Evolutionary conservation across 2,329 filamentous ascomycete genomes (phyloP).

Genomic region (Alternaria gansuensis): DNA sequence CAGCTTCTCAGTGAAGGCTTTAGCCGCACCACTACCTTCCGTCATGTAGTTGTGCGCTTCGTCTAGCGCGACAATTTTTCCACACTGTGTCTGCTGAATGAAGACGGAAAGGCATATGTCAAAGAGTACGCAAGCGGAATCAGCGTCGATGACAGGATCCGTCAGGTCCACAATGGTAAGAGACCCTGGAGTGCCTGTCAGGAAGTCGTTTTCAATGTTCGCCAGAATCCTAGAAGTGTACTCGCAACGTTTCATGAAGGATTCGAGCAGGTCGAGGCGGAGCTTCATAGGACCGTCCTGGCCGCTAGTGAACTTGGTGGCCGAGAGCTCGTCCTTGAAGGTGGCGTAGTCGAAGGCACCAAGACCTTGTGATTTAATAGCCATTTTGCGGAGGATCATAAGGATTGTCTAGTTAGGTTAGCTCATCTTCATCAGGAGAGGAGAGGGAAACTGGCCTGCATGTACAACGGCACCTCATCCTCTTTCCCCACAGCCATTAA

Average conservation of each 20-base stretch:
- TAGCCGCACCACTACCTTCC: too few species aligned
- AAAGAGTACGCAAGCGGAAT: constrained; percentile 75
- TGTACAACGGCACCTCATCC: constrained; percentile 28
- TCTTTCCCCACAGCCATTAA: constrained; percentile 31
- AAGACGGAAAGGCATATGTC: constrained; percentile 75
- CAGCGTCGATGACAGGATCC: constrained; percentile 72
- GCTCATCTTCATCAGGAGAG: too few species aligned
- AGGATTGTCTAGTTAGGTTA: too few species aligned
- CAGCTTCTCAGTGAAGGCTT: constrained; percentile 66
- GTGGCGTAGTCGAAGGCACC: constrained; percentile 11
- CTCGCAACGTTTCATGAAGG: neutral
- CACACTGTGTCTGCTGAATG: constrained; percentile 53
- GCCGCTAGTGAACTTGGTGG: neutral
- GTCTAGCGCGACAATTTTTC: constrained; percentile 71
- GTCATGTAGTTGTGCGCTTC: constrained; percentile 71
- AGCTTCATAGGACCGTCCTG: neutral
- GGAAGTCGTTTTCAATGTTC: neutral
- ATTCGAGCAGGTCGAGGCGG: neutral
- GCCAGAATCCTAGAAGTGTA: too few species aligned
- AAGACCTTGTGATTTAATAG: constrained; percentile 9
- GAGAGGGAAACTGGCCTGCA: constrained; percentile 21
- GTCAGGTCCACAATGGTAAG: constrained; percentile 75
- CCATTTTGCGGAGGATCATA: constrained; percentile 22
- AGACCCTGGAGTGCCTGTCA: constrained; percentile 48
- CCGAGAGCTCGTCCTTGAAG: neutral